Base-by-base conservation (phyloP, 2,329 filamentous ascomycete species). In the Chrysoporthe deuterocubensis region DNA sequence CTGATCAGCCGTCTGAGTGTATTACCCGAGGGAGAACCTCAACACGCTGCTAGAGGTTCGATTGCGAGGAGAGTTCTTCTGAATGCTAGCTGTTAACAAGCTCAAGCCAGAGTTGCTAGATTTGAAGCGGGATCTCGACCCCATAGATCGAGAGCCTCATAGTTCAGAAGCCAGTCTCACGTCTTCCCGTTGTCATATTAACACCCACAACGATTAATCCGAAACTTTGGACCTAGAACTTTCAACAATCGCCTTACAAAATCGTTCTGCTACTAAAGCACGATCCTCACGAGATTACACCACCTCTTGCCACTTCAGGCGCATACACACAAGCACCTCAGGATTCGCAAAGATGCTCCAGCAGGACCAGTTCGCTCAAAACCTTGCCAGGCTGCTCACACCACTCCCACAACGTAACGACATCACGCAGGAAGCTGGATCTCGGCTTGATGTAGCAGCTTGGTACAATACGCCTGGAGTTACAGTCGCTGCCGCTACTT, bases 391-490 rank as follows among this genome's bases (percentile, higher is more conserved):
- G 34, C 50, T 65, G 7, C 57, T 68, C 26, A 62, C 57, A 6
- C 66, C 66, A 26, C 58, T 58, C 18, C 14, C 62, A n/a, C 42
- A 50, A 16, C 57, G 66, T 18, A 62, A 42, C 5, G 26, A 43
- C 5, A 48, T 0, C n/a, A 48, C 40, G n/a, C 11, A 42, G 8
- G 46, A n/a, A 16, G 18, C 43, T 43, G 40, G 46, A 4, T 14
- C 26, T 43, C 48, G 6, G 21, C 40, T 3, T 34, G 65, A 64
- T 26, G 21, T 52, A n/a, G 59, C 66, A 26, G 44, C 56, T n/a
- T 68, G 66, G 66, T 68, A 68, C 40, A 66, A 68, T 18, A 68
- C 66, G 1, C 62, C 66, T 13, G 62, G 32, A 4, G 66, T 65
- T 8, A 56, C 66, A 43, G 63, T 59, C 52, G 66, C 66, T 14